Percentiles rank a stretch among this genome's conserved stretches.
Evolutionary conservation across 257 asterid genomes (phyloP).

Genomic region (Thymus quinquecostatus): DNA sequence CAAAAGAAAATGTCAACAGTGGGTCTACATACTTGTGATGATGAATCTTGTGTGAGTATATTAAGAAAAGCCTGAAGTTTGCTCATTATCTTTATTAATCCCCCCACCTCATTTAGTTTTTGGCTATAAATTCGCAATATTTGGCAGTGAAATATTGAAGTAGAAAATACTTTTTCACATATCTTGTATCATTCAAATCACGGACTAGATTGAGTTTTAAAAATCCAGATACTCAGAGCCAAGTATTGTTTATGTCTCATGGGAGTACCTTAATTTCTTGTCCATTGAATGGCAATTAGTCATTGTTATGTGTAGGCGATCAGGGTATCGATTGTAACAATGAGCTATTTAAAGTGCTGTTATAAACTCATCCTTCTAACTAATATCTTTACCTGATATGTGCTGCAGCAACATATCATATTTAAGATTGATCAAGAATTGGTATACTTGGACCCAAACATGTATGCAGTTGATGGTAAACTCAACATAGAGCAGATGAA

Average conservation of each 20-base stretch:
- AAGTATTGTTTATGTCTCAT: background rate
- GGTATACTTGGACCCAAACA: constrained; percentile 51
- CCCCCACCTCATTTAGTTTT: background rate
- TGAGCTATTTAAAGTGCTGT: constrained; percentile 14
- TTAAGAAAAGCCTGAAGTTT: background rate
- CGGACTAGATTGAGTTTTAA: constrained; percentile 1
- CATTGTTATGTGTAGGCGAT: constrained; percentile 7
- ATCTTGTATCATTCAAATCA: constrained; percentile 17
- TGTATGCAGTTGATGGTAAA: constrained; percentile 46
- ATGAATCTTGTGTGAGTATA: constrained; percentile 61
- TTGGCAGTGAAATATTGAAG: constrained; percentile 23
- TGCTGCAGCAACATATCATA: constrained; percentile 57
- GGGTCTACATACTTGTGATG: constrained; percentile 44
- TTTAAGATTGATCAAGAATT: constrained; percentile 63
- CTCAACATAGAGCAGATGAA: constrained; percentile 69
- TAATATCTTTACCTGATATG: constrained; percentile 28
- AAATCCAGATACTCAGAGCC: constrained; percentile 4
- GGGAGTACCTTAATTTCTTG: background rate
- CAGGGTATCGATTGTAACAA: constrained; percentile 12
- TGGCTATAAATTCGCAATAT: constrained; percentile 23
- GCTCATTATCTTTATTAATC: constrained; percentile 1
- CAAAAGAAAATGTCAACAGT: constrained; percentile 37
- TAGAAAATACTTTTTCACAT: constrained; percentile 2
- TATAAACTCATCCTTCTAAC: constrained; percentile 14
- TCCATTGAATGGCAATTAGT: background rate